These are phyloP conservation scores for Aleurites moluccanus DNA, from an alignment of 441 rosid species.

Conservation along the genomic window DNA sequence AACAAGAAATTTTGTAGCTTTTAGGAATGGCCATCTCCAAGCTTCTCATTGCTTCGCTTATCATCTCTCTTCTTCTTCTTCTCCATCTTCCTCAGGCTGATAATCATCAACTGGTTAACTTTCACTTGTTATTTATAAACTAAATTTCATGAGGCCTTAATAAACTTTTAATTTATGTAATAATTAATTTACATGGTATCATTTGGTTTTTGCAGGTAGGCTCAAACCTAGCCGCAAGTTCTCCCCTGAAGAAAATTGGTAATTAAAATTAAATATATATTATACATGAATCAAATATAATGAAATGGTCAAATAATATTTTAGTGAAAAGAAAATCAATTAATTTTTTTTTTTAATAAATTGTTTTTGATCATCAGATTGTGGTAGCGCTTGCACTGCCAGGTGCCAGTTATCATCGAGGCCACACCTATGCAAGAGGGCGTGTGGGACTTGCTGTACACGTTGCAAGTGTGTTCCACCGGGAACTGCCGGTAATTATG, in stretches of 20 bases:
- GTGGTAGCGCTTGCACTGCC: slow-evolving; percentile 48
- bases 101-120: slow-evolving; percentile 27
- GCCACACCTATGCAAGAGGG: slow-evolving; percentile 55
- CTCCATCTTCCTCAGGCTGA: slow-evolving; percentile 49
- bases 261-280: slow-evolving; percentile 14
- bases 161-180: too few relatives aligned
- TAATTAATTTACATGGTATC: too few relatives aligned
- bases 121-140: background rate
- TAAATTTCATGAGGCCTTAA: background rate
- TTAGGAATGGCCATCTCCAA: slow-evolving; percentile 49
- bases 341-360: too few relatives aligned
- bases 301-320: background rate
- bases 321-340: too few relatives aligned
- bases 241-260: slow-evolving; percentile 29
- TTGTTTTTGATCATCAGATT: slow-evolving; percentile 33
- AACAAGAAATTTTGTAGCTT: background rate
- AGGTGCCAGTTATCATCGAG: slow-evolving; percentile 57
- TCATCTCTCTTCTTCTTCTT: slow-evolving; percentile 53
- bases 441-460: slow-evolving; percentile 64
- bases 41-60: slow-evolving; percentile 45
- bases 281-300: background rate
- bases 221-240: background rate
- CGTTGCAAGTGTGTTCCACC: slow-evolving; percentile 75
- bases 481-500: slow-evolving; percentile 65
- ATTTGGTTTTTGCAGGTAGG: slow-evolving; percentile 17